A percentile compares a stretch with the other conserved stretches of the same genome.
phyloP scores from a whole-genome alignment of 2,329 filamentous ascomycete species.

The Arthrobotrys sphaeroides region DNA sequence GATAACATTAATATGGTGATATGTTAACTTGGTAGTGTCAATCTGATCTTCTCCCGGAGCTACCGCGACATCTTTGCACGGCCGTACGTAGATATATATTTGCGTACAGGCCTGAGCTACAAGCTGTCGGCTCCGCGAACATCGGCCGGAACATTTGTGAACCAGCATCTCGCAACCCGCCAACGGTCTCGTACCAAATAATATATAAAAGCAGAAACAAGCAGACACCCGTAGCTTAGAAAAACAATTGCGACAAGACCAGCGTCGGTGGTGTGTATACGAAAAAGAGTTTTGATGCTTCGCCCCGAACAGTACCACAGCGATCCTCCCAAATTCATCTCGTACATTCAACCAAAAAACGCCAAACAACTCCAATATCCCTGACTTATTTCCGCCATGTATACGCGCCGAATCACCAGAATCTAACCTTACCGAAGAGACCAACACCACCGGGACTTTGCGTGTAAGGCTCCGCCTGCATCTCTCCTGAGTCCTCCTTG shows the following conservation, averaged over 20 bases:
- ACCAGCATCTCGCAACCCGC: neutral
- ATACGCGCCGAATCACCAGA: slow-evolving; percentile 23
- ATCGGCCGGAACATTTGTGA: too few relatives aligned
- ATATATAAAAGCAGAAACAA: neutral
- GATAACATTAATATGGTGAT: neutral
- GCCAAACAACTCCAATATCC: neutral
- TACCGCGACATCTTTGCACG: too few relatives aligned
- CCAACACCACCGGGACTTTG: slow-evolving; percentile 19
- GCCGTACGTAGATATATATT: too few relatives aligned
- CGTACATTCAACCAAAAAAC: neutral
- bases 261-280: too few relatives aligned
- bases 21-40: neutral
- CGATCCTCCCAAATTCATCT: neutral
- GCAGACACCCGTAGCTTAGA: too few relatives aligned
- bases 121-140: too few relatives aligned
- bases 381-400: neutral
- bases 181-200: neutral
- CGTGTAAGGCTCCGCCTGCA: slow-evolving; percentile 50
- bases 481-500: slow-evolving; percentile 51
- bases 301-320: neutral
- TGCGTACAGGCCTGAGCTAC: too few relatives aligned
- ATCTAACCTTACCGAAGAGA: slow-evolving; percentile 41
- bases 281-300: neutral
- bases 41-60: neutral
- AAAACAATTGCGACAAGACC: too few relatives aligned